Base-by-base conservation (phyloP, 1,139 yeast genomes). In the Candida dubliniensis region DNA sequence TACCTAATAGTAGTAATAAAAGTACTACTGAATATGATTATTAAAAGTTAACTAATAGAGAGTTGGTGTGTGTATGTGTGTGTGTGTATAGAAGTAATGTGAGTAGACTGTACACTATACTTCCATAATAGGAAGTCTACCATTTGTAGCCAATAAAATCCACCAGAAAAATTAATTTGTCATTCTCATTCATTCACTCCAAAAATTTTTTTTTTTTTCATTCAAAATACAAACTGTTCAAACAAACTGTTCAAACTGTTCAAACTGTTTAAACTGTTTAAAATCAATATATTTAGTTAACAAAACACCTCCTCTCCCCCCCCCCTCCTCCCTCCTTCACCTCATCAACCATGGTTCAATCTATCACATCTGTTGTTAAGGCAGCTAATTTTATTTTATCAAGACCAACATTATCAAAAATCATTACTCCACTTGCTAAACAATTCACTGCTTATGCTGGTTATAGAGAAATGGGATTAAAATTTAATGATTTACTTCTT, bases 401-500 rank as follows among this genome's bases (percentile, higher is more conserved):
- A 58, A 81, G 90, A 57, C 96, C 97, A 47, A 65, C 83, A 47
- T 79, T 91, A 61, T 78, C 87, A 56, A 82, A 84, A 64, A 66
- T 90, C 53, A 75, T 87, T 52, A 78, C 84, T 34, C 98, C 99
- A 56, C 77, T 85, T 36, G 87, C 97, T 44, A 80, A 84, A 64
- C 71, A 80, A 54, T 90, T 85, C 70, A 75, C 80, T 56, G 74
- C 83, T 54, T 77, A 78, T 57, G 79, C 96, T 47, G 98, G 98
- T 47, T 90, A 91, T 86, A 87, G 97, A 77, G 82, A 88, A 68
- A 72, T 91, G 77, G 98, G 98, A 42, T 79, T 90, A 60, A 88
- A 80, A 68, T 82, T 83, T 63, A 95, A 93, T 64, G 99, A 93
- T 69, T 71, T 93, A 61, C 69, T 93, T 54, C 70, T 79, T 52